A percentile compares a stretch with the other conserved stretches of the same genome.
phyloP scores from a whole-genome alignment of 2,329 filamentous ascomycete genomes.

The Stagonosporopsis chrysanthemi region DNA sequence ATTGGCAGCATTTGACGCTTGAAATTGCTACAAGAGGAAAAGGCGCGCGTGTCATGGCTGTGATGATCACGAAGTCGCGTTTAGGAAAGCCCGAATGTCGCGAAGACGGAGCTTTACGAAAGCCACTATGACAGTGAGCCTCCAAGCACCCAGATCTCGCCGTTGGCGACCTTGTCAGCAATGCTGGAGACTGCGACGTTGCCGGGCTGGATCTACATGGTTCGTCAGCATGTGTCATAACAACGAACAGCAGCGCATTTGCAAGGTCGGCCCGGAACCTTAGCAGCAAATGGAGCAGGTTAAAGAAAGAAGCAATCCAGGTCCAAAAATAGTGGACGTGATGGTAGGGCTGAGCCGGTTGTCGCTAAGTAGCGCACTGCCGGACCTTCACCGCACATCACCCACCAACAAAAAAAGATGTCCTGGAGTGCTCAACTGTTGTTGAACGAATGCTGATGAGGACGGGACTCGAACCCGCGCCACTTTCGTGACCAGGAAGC shows the following conservation, averaged over 20 bases:
- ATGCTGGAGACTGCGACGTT: conserved; percentile 78
- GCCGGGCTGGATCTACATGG: conserved; percentile 74
- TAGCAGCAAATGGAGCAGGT: not conserved
- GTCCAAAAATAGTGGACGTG: not conserved
- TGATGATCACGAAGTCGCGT: not conserved
- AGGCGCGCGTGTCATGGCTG: not conserved
- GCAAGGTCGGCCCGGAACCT: not conserved
- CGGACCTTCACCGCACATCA: conserved; percentile 12
- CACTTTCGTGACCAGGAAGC: conserved; percentile 50
- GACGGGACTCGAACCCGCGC: no score
- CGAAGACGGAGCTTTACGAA: not conserved
- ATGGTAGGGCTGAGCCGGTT: conserved; percentile 1
- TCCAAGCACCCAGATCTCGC: conserved; percentile 82
- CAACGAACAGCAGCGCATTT: not conserved
- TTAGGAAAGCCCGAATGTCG: not conserved
- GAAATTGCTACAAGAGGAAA: not conserved
- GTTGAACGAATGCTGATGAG: conserved; percentile 49
- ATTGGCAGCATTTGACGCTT: not conserved
- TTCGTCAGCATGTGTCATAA: conserved; percentile 19
- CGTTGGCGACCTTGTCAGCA: conserved; percentile 80
- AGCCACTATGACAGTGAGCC: conserved; percentile 55
- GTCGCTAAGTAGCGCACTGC: conserved; percentile 17
- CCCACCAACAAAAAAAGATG: conserved; percentile 32
- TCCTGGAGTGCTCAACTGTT: conserved; percentile 31
- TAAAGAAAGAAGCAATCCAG: not conserved